Evolutionary conservation across 768 basidiomycete species (phyloP).

Genomic region (Mycena chlorophos): DNA sequence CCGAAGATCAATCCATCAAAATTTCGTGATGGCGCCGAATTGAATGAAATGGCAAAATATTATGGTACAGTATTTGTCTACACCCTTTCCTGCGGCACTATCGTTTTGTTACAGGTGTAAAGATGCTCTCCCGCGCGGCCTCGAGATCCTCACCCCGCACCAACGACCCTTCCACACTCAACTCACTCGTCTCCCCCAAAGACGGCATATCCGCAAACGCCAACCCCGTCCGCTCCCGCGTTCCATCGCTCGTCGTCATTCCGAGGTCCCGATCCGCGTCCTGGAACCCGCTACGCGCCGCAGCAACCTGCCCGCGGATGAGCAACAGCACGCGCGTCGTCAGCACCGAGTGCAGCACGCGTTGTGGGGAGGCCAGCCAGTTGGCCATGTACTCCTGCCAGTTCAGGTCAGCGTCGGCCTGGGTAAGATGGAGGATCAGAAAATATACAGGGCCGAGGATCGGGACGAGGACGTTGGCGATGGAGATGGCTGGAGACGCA

Average conservation of each 20-base stretch:
- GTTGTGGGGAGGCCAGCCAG: constrained; percentile 43
- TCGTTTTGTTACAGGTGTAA: too few relatives aligned
- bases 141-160: too few relatives aligned
- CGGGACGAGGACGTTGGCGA: constrained; percentile 43
- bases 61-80: too few relatives aligned
- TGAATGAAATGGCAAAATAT: too few relatives aligned
- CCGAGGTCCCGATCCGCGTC: neutral
- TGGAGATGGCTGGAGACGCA: constrained; percentile 34
- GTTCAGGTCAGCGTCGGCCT: neutral
- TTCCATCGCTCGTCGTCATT: neutral
- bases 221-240: neutral
- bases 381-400: constrained; percentile 32
- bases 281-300: neutral
- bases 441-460: constrained; percentile 34
- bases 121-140: too few relatives aligned
- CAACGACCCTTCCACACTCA: neutral
- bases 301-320: constrained; percentile 23
- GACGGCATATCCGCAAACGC: neutral
- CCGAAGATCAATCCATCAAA: too few relatives aligned
- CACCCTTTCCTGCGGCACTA: too few relatives aligned
- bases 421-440: neutral
- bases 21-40: too few relatives aligned
- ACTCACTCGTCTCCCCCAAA: neutral
- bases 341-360: constrained; percentile 44
- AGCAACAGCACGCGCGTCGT: constrained; percentile 44